Conservation (phyloP, 139 green algal genomes). For the Tetraselmis chui region DNA sequence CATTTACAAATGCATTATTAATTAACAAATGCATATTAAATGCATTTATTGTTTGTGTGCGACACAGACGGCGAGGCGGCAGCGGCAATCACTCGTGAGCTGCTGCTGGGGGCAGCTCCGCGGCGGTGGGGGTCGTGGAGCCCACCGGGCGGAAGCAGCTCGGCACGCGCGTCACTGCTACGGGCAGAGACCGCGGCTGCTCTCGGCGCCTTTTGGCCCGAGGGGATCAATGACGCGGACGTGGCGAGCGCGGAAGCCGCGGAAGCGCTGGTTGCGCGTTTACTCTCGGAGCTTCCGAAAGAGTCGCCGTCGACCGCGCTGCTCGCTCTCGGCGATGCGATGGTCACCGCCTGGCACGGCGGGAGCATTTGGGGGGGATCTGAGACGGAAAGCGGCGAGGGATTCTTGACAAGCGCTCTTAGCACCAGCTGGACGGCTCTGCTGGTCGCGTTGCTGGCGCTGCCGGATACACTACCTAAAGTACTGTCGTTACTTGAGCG, state of each 20-base stretch:
- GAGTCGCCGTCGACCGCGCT: not conserved
- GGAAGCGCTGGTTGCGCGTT: not conserved
- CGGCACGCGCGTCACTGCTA: not conserved
- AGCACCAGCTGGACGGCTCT: not conserved
- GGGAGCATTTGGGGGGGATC: not conserved
- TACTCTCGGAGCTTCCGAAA: not conserved
- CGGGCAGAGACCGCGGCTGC: not conserved
- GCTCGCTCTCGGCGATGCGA: not conserved
- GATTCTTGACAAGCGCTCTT: no score
- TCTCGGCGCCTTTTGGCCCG: not conserved
- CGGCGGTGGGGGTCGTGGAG: not conserved
- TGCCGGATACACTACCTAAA: no score
- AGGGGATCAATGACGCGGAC: not conserved
- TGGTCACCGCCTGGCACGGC: not conserved
- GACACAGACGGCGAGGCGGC: not conserved
- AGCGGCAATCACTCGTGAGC: not conserved
- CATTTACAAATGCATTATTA: no score
- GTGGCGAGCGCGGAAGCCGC: not conserved
- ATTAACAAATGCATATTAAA: no score
- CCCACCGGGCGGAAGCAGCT: not conserved
- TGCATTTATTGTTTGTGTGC: no score
- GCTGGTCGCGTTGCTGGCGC: not conserved
- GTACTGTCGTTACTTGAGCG: no score
- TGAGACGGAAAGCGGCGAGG: no score
- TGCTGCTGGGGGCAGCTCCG: not conserved